Conservation (phyloP, 2,329 filamentous ascomycete genomes). For the Balansia obtecta region DNA sequence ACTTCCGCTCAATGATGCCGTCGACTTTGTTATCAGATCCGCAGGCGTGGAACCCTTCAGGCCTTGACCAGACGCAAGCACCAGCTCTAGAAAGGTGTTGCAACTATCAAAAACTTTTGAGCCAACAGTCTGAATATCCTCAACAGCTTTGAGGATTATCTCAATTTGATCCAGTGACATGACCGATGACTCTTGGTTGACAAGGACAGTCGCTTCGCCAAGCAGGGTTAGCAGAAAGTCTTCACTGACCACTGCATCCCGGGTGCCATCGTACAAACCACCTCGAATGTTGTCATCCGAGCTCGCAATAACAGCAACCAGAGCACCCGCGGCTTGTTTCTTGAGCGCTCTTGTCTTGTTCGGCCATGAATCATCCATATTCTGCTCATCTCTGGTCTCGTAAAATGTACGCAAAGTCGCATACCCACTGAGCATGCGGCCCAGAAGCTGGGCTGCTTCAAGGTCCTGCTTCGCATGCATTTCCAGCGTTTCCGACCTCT, state of each 20-base stretch:
- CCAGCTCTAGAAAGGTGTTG: conserved; percentile 66
- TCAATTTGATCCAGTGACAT: conserved; percentile 63
- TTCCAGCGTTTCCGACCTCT: conserved; percentile 59
- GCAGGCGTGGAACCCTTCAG: conserved; percentile 49
- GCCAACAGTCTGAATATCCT: conserved; percentile 67
- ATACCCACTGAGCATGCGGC: conserved; percentile 81
- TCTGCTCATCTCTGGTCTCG: conserved; percentile 57
- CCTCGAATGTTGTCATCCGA: conserved; percentile 85
- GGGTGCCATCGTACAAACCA: conserved; percentile 70
- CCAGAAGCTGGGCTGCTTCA: conserved; percentile 71
- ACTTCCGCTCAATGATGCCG: conserved; percentile 39
- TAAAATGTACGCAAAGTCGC: conserved; percentile 86
- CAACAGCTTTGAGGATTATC: conserved; percentile 60
- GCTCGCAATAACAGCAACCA: conserved; percentile 75
- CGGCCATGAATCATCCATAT: conserved; percentile 16
- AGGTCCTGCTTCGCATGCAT: conserved; percentile 62
- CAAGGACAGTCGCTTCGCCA: conserved; percentile 69
- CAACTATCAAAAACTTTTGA: conserved; percentile 60
- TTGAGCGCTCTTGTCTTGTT: conserved; percentile 45
- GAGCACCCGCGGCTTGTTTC: conserved; percentile 56
- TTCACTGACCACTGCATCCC: conserved; percentile 75
- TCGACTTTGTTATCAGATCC: conserved; percentile 51
- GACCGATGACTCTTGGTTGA: conserved; percentile 43
- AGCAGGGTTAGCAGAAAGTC: conserved; percentile 76
- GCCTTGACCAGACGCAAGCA: conserved; percentile 57